phyloP scores from a whole-genome alignment of 139 green algal species.

The Yamagishiella unicocca region DNA sequence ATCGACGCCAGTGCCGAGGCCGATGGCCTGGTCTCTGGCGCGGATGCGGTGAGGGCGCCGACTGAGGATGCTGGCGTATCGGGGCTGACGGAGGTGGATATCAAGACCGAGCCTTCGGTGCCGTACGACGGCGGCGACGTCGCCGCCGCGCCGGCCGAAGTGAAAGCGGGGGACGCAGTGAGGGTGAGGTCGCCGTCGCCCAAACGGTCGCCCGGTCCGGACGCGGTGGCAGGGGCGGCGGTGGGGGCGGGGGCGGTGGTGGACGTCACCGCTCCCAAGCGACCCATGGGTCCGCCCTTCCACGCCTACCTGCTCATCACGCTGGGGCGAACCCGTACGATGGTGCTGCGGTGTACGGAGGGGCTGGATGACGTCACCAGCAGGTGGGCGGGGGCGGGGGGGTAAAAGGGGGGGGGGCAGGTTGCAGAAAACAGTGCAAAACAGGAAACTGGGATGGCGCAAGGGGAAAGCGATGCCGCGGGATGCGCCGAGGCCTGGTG shows the following conservation, averaged over 20 bases:
- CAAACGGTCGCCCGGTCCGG: background rate
- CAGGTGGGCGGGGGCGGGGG: background rate
- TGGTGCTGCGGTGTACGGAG: constrained; percentile 81
- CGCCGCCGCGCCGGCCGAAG: no score
- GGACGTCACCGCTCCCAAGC: background rate
- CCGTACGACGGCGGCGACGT: background rate
- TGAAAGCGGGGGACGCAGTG: no score
- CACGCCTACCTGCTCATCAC: constrained; percentile 88
- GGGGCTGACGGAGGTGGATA: background rate
- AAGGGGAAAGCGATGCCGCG: no score
- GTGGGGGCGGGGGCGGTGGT: background rate
- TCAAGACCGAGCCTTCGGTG: background rate
- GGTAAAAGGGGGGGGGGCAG: no score
- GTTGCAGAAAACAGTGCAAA: no score
- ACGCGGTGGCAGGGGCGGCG: background rate
- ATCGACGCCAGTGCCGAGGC: background rate
- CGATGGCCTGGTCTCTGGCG: background rate
- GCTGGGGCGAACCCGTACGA: constrained; percentile 62
- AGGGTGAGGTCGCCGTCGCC: background rate
- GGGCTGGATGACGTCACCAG: constrained; percentile 81
- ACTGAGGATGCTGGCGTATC: no score
- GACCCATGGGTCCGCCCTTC: constrained; percentile 46
- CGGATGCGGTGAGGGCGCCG: no score
- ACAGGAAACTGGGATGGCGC: no score
- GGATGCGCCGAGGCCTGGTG: no score